These are phyloP conservation scores for Myxozyma sirexii DNA, from an alignment of 805 yeast genomes.

Conservation along the genomic window DNA sequence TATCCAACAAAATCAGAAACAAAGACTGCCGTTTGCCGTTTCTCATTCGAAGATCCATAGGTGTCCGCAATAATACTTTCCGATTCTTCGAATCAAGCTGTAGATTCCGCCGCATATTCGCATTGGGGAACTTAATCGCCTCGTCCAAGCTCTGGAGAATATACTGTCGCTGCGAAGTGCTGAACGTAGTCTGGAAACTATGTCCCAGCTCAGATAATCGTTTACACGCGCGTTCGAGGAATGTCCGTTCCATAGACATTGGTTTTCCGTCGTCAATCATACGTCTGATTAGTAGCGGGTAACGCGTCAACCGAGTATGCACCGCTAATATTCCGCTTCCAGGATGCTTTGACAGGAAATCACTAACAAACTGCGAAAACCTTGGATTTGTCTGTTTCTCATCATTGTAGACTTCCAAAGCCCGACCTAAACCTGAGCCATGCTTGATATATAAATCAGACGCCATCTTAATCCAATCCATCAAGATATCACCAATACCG, in stretches of 20 bases:
- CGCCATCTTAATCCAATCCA: constrained; percentile 66
- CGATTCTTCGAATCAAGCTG: constrained; percentile 58
- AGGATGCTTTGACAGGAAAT: constrained; percentile 8
- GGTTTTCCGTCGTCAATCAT: constrained; percentile 54
- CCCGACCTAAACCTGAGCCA: constrained; percentile 49
- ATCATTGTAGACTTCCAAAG: constrained; percentile 51
- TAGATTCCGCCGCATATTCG: constrained; percentile 51
- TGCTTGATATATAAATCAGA: constrained; percentile 57
- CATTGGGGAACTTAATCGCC: constrained; percentile 57
- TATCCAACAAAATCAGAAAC: constrained; percentile 66
- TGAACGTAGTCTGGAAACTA: constrained; percentile 63
- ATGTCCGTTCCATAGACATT: constrained; percentile 55
- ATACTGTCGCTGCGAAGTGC: constrained; percentile 57
- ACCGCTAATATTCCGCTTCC: constrained; percentile 6
- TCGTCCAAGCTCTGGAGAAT: constrained; percentile 57
- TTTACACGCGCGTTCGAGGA: constrained; percentile 56
- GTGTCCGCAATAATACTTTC: constrained; percentile 60
- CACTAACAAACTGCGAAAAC: constrained; percentile 59
- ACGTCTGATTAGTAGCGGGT: constrained; percentile 65
- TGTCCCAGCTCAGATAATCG: constrained; percentile 58
- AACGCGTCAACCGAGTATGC: constrained; percentile 55
- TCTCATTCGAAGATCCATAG: constrained; percentile 47
- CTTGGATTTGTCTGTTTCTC: constrained; percentile 45
- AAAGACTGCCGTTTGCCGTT: constrained; percentile 24
- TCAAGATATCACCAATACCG: constrained; percentile 63